Percentiles rank a stretch among this genome's conserved stretches.
These are phyloP conservation scores for Clarireedia homoeocarpa DNA, from an alignment of 2,329 filamentous ascomycete species.

Conservation along the genomic window DNA sequence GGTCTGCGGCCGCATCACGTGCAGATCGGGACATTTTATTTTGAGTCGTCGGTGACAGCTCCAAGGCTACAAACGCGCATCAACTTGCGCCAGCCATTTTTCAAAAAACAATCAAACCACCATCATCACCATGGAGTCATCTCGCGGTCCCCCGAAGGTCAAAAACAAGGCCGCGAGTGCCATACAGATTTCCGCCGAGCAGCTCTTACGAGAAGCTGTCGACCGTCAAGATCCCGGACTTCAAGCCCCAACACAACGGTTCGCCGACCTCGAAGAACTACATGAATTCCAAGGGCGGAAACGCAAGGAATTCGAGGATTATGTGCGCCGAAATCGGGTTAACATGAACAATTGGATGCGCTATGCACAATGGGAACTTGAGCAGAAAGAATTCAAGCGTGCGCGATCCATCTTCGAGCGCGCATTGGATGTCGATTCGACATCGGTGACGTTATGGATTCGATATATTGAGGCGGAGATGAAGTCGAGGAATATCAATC, in stretches of 20 bases:
- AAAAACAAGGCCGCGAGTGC: slow-evolving; percentile 97
- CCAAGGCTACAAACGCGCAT: neutral
- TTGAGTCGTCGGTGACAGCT: neutral
- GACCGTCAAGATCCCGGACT: slow-evolving; percentile 86
- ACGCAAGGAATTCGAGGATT: slow-evolving; percentile 94
- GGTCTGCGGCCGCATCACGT: slow-evolving; percentile 10
- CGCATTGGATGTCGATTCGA: slow-evolving; percentile 84
- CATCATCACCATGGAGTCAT: slow-evolving; percentile 66
- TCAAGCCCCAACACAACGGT: slow-evolving; percentile 87
- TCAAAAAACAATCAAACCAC: neutral
- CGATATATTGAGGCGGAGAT: slow-evolving; percentile 95
- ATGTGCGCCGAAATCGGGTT: slow-evolving; percentile 87
- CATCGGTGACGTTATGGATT: slow-evolving; percentile 81
- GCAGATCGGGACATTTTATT: neutral
- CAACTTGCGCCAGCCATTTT: slow-evolving; percentile 4
- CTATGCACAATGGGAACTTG: slow-evolving; percentile 94
- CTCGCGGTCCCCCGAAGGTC: slow-evolving; percentile 86
- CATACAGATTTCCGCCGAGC: slow-evolving; percentile 89
- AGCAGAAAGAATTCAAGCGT: slow-evolving; percentile 93
- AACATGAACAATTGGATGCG: slow-evolving; percentile 99
- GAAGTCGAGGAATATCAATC: slow-evolving; percentile 91
- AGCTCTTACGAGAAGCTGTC: slow-evolving; percentile 93
- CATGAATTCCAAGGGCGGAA: slow-evolving; percentile 97
- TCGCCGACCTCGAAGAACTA: slow-evolving; percentile 93
- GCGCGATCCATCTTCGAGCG: slow-evolving; percentile 92